Base-by-base conservation (phyloP, 2,329 filamentous ascomycete genomes). In the Salinomyces thailandicus region DNA sequence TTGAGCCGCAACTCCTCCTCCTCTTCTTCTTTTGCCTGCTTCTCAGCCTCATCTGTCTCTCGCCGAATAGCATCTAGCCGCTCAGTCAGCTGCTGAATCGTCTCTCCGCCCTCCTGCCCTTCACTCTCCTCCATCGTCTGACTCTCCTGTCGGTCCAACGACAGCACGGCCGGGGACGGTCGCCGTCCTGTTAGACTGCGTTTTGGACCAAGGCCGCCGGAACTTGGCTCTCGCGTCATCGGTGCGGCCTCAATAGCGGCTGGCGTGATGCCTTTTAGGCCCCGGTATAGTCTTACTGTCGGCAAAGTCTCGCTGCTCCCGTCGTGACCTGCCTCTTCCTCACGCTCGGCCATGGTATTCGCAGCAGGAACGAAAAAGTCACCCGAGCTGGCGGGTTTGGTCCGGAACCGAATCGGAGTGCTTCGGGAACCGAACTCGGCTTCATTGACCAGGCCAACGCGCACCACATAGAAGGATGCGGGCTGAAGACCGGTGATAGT, bases 381-480 rank as follows among this genome's bases (percentile, higher is more conserved):
- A 24, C 55, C 57, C 2, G 63, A 63, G 14, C 54, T 51, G 31
- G 61, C 55, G 18, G 59, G 52, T 38, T 66, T 63, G 13, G 91
- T 96, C 50, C 82, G 76, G 37, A 98, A 69, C 37, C 91, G 81
- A 45, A 96, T 79, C 24, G 93, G 77, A 4, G 77, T 72, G 58
- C 91, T 95, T 24, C 85, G 82, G 1, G 87, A 85, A 55, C 93
- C 85, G 52, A 96, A 96, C 59, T 91, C 93, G 49, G 87, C 85
- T 18, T 81, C 76, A 33, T 89, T 93, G 36, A 95, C 81, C 26
- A 89, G 85, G 48, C 95, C 83, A 36, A 96, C 85, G 42, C 89
- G 81, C 18, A 98, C 79, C 47, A 93, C 93, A 63, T 96, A 96
- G 53, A 87, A 93, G 52, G 84, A 83, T 46, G 81, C 79, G 0